Evolutionary conservation across 805 yeast genomes (phyloP).

Genomic region (Barnettozyma wickerhamii): DNA sequence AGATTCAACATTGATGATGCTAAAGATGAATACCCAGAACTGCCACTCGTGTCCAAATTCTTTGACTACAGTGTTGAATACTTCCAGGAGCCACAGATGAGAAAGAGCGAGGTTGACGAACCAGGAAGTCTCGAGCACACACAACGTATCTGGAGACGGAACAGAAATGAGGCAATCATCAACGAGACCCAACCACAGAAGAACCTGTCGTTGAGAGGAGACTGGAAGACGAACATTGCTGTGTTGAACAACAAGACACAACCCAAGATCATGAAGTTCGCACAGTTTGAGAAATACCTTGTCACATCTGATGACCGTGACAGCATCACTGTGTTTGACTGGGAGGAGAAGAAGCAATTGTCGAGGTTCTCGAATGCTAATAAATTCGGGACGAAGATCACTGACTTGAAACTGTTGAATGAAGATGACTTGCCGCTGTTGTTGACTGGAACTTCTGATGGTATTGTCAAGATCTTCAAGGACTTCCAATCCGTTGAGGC

Average conservation of each 20-base stretch:
- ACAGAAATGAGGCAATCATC: slow-evolving; percentile 81
- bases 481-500: slow-evolving; percentile 56
- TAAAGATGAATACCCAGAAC: slow-evolving; percentile 23
- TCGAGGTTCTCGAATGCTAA: slow-evolving; percentile 77
- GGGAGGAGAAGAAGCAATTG: slow-evolving; percentile 58
- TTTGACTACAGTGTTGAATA: slow-evolving; percentile 79
- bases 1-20: slow-evolving; percentile 35
- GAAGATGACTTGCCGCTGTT: slow-evolving; percentile 89
- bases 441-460: slow-evolving; percentile 89
- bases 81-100: slow-evolving; percentile 95
- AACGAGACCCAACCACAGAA: slow-evolving; percentile 90
- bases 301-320: slow-evolving; percentile 82
- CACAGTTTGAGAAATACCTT: slow-evolving; percentile 86
- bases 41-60: slow-evolving; percentile 60
- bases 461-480: slow-evolving; percentile 83
- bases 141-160: slow-evolving; percentile 81
- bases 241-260: slow-evolving; percentile 70
- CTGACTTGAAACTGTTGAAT: slow-evolving; percentile 80
- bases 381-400: slow-evolving; percentile 82
- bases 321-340: slow-evolving; percentile 81
- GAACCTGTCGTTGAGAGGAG: slow-evolving; percentile 73
- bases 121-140: slow-evolving; percentile 88
- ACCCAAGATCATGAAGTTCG: slow-evolving; percentile 72
- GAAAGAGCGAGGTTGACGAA: slow-evolving; percentile 78
- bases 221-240: slow-evolving; percentile 68